Percentiles rank a stretch among this genome's conserved stretches.
phyloP scores from a whole-genome alignment of 768 basidiomycete genomes.

The Termitomyces sp. region DNA sequence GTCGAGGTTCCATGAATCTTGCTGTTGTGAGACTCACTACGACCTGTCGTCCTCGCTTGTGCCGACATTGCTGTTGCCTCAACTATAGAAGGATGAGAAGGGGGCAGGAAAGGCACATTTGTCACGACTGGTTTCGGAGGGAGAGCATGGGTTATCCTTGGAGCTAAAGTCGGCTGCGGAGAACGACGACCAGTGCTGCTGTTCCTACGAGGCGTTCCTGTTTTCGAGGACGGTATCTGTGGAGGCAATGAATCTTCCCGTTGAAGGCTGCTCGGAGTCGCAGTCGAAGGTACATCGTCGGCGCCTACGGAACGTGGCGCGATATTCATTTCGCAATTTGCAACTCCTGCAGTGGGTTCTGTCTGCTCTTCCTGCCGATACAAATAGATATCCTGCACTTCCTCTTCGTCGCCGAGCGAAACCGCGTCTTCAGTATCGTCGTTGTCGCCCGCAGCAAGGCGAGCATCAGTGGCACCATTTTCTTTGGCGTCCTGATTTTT shows the following conservation, averaged over 20 bases:
- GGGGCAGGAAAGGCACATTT: slow-evolving; percentile 48
- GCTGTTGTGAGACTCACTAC: slow-evolving; percentile 37
- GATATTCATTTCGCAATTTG: background rate
- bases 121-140: slow-evolving; percentile 63
- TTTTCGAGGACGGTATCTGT: slow-evolving; percentile 12
- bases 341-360: slow-evolving; percentile 3
- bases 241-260: slow-evolving; percentile 13
- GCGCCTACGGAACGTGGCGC: slow-evolving; percentile 4
- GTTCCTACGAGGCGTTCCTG: slow-evolving; percentile 15
- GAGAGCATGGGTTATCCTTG: slow-evolving; percentile 59
- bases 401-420: slow-evolving; percentile 72
- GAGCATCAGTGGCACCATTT: slow-evolving; percentile 22
- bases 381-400: slow-evolving; percentile 53
- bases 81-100: slow-evolving; percentile 56
- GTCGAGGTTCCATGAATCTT: slow-evolving; percentile 25
- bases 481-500: slow-evolving; percentile 22
- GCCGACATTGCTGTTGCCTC: slow-evolving; percentile 58
- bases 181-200: slow-evolving; percentile 15
- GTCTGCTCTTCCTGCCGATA: slow-evolving; percentile 20
- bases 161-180: slow-evolving; percentile 25
- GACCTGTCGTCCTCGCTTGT: slow-evolving; percentile 31
- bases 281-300: slow-evolving; percentile 7
- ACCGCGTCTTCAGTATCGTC: slow-evolving; percentile 58
- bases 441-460: slow-evolving; percentile 32
- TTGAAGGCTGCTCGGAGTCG: slow-evolving; percentile 8